Percentiles rank a stretch among this genome's conserved stretches.
Conservation (phyloP, 164 flowering plant genomes). For the Magnolia kwangsiensis region DNA sequence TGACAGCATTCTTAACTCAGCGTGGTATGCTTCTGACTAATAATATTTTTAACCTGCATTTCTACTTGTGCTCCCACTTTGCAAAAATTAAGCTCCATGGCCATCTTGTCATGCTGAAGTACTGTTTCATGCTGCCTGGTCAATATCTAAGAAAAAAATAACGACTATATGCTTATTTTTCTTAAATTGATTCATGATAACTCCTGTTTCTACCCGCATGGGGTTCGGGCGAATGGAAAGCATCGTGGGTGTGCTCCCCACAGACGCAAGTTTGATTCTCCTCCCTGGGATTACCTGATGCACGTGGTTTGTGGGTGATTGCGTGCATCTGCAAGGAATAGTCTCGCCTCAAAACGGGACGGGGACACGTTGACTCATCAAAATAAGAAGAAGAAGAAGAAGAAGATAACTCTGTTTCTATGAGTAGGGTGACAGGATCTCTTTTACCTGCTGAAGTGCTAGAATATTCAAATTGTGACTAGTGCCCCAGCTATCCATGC, state of each 20-base stretch:
- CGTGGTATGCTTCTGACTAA: conserved; percentile 48
- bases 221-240: too few relatives aligned
- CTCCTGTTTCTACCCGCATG: neutral
- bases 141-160: neutral
- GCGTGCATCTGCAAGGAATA: too few relatives aligned
- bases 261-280: too few relatives aligned
- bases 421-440: neutral
- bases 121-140: neutral
- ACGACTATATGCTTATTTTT: neutral
- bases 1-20: conserved; percentile 96
- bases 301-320: too few relatives aligned
- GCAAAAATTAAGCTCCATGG: neutral
- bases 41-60: neutral
- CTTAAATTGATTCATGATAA: neutral
- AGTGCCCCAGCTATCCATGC: too few relatives aligned
- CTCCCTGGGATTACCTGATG: too few relatives aligned
- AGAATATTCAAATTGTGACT: neutral
- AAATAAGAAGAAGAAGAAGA: too few relatives aligned
- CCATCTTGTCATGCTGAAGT: neutral
- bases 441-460: neutral
- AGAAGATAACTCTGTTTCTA: neutral
- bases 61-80: conserved; percentile 1
- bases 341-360: too few relatives aligned
- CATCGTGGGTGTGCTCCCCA: too few relatives aligned
- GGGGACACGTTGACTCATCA: too few relatives aligned